phyloP scores from a whole-genome alignment of 768 basidiomycete genomes.

The Russula sp. region DNA sequence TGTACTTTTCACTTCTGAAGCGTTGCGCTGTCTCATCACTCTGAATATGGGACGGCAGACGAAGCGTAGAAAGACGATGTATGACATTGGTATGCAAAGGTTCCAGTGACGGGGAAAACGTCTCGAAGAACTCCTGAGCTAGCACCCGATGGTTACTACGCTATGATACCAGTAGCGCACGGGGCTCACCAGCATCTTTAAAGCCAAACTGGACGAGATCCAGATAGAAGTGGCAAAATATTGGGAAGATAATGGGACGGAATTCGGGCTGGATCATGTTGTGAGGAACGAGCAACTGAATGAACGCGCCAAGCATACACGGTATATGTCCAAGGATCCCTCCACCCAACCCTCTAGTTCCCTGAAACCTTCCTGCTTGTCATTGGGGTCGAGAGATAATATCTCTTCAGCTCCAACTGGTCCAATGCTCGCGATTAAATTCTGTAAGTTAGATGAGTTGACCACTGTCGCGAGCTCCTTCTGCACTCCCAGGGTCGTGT shows the following conservation, averaged over 20 bases:
- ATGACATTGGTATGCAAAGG: conserved; percentile 60
- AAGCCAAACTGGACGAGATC: conserved; percentile 89
- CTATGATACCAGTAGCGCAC: background rate
- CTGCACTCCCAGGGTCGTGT: conserved; percentile 56
- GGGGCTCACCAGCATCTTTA: conserved; percentile 72
- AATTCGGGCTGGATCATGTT: conserved; percentile 69
- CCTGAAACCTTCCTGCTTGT: conserved; percentile 78
- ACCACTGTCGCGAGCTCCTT: conserved; percentile 64
- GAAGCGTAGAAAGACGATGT: conserved; percentile 71
- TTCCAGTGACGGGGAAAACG: conserved; percentile 61
- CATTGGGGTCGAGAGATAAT: conserved; percentile 71
- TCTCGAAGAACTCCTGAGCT: conserved; percentile 71
- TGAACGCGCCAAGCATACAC: conserved; percentile 39
- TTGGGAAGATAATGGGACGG: conserved; percentile 86
- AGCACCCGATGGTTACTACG: conserved; percentile 17
- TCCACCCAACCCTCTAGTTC: conserved; percentile 87
- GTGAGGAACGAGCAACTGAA: conserved; percentile 5
- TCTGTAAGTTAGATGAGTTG: conserved; percentile 66
- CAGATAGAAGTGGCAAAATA: conserved; percentile 95
- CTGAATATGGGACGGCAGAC: conserved; percentile 77
- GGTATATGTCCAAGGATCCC: conserved; percentile 86
- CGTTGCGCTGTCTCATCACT: conserved; percentile 77
- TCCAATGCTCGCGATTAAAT: conserved; percentile 69
- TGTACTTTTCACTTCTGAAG: conserved; percentile 87
- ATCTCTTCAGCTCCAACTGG: conserved; percentile 77